A percentile compares a stretch with the other conserved stretches of the same genome.
These are phyloP conservation scores for Pyronema omphalodes DNA, from an alignment of 495 filamentous ascomycete species.

Conservation along the genomic window DNA sequence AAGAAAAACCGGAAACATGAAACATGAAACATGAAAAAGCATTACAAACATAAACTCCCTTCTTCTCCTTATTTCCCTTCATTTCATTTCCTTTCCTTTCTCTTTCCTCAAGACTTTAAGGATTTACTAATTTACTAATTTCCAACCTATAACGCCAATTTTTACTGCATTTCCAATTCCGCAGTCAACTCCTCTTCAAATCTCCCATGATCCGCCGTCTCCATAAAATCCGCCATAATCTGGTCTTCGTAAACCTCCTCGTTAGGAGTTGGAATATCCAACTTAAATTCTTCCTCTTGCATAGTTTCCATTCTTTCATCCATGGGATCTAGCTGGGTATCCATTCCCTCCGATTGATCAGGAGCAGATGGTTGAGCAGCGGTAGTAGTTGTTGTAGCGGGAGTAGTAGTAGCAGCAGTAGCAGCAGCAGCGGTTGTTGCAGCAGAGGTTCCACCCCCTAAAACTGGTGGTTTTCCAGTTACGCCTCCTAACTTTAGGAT, in stretches of 20 bases:
- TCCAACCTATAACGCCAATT: too few relatives aligned
- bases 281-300: not conserved
- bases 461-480: constrained; percentile 10
- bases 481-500: constrained; percentile 19
- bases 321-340: not conserved
- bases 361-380: not conserved
- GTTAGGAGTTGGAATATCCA: constrained; percentile 1
- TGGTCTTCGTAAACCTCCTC: constrained; percentile 8
- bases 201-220: not conserved
- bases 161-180: not conserved
- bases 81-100: too few relatives aligned
- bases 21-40: too few relatives aligned
- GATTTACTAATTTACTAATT: too few relatives aligned
- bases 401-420: not conserved
- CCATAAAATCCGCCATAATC: constrained; percentile 22
- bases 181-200: not conserved
- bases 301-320: not conserved
- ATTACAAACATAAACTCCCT: too few relatives aligned
- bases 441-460: constrained; percentile 3
- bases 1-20: too few relatives aligned
- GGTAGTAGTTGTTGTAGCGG: not conserved
- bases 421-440: not conserved
- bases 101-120: too few relatives aligned
- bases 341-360: not conserved
- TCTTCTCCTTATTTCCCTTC: too few relatives aligned